phyloP scores from a whole-genome alignment of 257 asterid genomes.

The Coffea canephora region DNA sequence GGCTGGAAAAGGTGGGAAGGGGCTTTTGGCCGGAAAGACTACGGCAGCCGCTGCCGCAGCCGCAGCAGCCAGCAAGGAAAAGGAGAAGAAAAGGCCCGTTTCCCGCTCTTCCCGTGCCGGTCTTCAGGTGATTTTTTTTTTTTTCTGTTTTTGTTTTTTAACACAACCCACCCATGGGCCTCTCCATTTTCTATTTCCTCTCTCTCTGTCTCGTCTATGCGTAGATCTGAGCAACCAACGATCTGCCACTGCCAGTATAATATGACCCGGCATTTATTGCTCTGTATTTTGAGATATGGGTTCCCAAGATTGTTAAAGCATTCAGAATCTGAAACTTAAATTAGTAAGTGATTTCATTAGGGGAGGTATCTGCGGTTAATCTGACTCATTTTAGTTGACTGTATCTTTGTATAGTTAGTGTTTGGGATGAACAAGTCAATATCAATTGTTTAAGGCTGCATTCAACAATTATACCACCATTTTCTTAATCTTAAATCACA shows the following conservation, averaged over 20 bases:
- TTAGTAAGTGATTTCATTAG: no score
- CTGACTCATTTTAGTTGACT: no score
- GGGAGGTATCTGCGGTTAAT: no score
- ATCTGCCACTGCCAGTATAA: no score
- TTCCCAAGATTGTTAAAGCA: neutral
- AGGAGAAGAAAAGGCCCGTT: conserved; percentile 75
- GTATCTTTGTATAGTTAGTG: neutral
- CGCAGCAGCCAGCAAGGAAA: conserved; percentile 62
- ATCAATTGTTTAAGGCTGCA: neutral
- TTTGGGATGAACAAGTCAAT: neutral
- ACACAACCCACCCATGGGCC: no score
- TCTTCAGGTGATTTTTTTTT: conserved; percentile 54
- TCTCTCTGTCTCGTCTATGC: neutral
- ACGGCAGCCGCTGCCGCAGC: conserved; percentile 63
- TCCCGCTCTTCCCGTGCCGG: conserved; percentile 95
- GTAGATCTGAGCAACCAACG: neutral
- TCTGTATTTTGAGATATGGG: neutral
- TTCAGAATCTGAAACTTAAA: neutral
- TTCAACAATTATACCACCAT: neutral
- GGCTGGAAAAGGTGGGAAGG: conserved; percentile 99
- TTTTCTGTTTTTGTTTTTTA: neutral
- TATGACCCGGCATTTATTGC: neutral
- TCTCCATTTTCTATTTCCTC: neutral
- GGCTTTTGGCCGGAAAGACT: conserved; percentile 94
- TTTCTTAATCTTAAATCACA: no score